Evolutionary conservation across 2,329 filamentous ascomycete genomes (phyloP), one percentile per base, ranked within the genome.

Genomic region (Helotiales sp.): DNA sequence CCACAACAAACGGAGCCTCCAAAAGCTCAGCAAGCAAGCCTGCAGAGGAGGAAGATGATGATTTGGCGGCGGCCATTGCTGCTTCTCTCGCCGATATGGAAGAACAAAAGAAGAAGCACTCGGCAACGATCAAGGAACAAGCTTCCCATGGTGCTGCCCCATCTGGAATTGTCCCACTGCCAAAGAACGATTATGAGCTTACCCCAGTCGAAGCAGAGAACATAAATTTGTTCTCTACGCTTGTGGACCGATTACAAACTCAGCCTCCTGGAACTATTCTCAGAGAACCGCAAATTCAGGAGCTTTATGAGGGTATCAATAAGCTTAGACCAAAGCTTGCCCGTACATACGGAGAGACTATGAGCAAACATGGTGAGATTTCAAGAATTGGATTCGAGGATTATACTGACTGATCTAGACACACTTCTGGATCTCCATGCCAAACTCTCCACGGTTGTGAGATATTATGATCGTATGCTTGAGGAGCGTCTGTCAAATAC

Each of bases 401-500:
- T 20, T 40, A 63, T 61, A 30, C 80, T 85, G 75, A 85, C 70
- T 13, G 32, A 7, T 6, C 24, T 69, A 96, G 94, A 99, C 78
- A 96, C 95, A 0, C 85, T 99, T 10, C 86, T 98, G 26, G 96
- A 99, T 78, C 84, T 99, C 0, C 96, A 99, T 77, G 92, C 93
- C 20, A 99, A 99, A 78, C 84, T 99, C 26, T 96, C 95, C 0
- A 97, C 95, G 0, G 96, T 98, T 28, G 96, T 99, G 5, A 89
- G 96, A 37, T 98, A 98, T 77, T 99, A 99, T 77, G 96, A 99
- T 79, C 89, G 93, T 47, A 98, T 99, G 96, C 85, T 99, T 17
- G 96, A 99, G 79, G 96, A 99, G 70, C 89, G 96, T 45, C 84
- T 99, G 28, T 97, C 93, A 8, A 96, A 91, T 78, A 95, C 96